Conservation (phyloP, 1,284 basidiomycete species). For the Rhizoctonia solani region DNA sequence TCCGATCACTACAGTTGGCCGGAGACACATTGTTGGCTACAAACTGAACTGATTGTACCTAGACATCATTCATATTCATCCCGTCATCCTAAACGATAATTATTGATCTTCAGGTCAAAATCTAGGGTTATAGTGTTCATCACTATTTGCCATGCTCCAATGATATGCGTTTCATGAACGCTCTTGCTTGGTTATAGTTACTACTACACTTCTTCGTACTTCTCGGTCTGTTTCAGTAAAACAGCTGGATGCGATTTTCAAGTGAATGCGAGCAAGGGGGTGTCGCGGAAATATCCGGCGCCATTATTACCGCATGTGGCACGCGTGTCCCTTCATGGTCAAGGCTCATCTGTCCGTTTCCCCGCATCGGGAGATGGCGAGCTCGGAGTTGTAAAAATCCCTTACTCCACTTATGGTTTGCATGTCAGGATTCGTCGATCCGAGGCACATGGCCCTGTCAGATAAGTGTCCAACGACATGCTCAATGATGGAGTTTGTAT, state of each 20-base stretch:
- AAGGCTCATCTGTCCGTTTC: background rate
- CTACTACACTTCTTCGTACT: background rate
- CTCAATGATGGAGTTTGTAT: too few relatives aligned
- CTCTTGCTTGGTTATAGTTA: background rate
- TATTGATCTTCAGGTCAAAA: background rate
- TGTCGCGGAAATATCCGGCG: background rate
- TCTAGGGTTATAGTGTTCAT: background rate
- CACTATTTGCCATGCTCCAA: background rate
- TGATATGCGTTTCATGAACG: background rate
- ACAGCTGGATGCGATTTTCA: background rate
- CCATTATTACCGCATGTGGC: background rate
- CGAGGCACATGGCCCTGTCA: too few relatives aligned
- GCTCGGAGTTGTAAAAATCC: too few relatives aligned
- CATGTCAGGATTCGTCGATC: too few relatives aligned
- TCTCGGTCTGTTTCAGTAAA: background rate
- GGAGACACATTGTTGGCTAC: slow-evolving; percentile 85
- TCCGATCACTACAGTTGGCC: slow-evolving; percentile 52
- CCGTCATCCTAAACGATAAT: background rate
- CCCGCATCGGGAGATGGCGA: too few relatives aligned
- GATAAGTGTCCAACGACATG: too few relatives aligned
- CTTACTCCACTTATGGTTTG: too few relatives aligned
- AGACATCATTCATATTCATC: slow-evolving; percentile 3
- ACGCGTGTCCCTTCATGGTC: background rate
- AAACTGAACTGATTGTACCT: slow-evolving; percentile 58
- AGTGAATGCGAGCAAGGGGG: background rate